phyloP scores from a whole-genome alignment of 1,284 basidiomycete genomes.

The Afroboletus lepidellus region DNA sequence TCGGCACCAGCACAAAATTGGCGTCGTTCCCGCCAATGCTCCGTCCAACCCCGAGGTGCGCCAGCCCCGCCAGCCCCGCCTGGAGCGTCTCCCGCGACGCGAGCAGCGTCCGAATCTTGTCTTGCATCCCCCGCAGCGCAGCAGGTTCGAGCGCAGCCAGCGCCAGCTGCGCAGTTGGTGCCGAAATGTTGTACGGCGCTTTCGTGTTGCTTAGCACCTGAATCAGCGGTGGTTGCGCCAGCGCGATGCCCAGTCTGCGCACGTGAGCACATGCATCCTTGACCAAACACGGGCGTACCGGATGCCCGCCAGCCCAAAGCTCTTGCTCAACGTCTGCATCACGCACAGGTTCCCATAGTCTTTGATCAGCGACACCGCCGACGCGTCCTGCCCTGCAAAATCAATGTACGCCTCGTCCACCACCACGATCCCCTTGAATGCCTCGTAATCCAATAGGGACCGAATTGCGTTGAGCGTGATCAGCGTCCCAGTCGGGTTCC shows the following conservation, averaged over 20 bases:
- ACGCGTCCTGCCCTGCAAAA: slow-evolving; percentile 68
- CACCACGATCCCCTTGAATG: slow-evolving; percentile 88
- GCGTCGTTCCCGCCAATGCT: slow-evolving; percentile 85
- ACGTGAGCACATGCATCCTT: neutral
- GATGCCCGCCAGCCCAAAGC: slow-evolving; percentile 94
- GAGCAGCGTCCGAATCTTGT: slow-evolving; percentile 62
- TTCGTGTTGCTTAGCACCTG: slow-evolving; percentile 96
- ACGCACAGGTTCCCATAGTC: slow-evolving; percentile 91
- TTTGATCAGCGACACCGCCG: slow-evolving; percentile 70
- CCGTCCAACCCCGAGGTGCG: slow-evolving; percentile 59
- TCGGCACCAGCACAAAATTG: slow-evolving; percentile 88
- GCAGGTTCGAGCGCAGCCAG: slow-evolving; percentile 70
- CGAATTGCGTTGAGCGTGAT: slow-evolving; percentile 74
- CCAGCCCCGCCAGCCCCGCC: slow-evolving; percentile 44
- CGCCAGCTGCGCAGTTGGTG: slow-evolving; percentile 85
- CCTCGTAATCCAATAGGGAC: slow-evolving; percentile 74
- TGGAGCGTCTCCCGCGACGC: slow-evolving; percentile 59
- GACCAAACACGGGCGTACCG: slow-evolving; percentile 49
- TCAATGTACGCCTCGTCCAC: slow-evolving; percentile 99
- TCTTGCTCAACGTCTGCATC: slow-evolving; percentile 94
- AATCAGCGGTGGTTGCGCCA: slow-evolving; percentile 87
- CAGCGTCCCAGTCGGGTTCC: slow-evolving; percentile 93
- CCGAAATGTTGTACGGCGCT: slow-evolving; percentile 96
- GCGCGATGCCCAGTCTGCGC: slow-evolving; percentile 80
- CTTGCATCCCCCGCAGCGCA: slow-evolving; percentile 66